Percentiles rank a stretch among this genome's conserved stretches.
Evolutionary conservation across 2,329 filamentous ascomycete genomes (phyloP).

Genomic region (Fonsecaea nubica): DNA sequence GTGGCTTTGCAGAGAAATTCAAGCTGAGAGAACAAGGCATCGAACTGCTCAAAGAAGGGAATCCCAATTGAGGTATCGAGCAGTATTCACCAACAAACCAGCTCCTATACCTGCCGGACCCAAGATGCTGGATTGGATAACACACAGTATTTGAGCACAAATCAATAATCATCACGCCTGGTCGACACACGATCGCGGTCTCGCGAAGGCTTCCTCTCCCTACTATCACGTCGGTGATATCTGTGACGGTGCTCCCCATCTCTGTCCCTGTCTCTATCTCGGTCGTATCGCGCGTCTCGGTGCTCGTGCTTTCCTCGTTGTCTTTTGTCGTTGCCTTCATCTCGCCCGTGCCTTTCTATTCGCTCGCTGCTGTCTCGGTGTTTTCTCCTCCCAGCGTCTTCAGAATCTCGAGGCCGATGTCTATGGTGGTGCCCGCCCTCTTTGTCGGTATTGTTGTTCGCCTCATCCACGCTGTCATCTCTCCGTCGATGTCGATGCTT

Average conservation of each 20-base stretch:
- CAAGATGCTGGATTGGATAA: neutral
- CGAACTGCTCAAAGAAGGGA: conserved; percentile 48
- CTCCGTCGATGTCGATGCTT: conserved; percentile 49
- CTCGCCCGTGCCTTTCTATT: conserved; percentile 8
- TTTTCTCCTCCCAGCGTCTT: conserved; percentile 9
- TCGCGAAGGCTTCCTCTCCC: conserved; percentile 41
- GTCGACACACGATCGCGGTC: conserved; percentile 14
- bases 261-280: conserved; percentile 2
- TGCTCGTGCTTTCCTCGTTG: conserved; percentile 8
- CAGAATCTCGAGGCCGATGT: conserved; percentile 2
- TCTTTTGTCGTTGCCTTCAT: conserved; percentile 12
- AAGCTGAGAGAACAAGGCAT: conserved; percentile 74
- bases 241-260: conserved; percentile 16
- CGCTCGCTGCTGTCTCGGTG: neutral
- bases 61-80: neutral
- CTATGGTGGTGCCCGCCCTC: conserved; percentile 24
- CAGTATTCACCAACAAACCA: neutral
- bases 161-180: conserved; percentile 21
- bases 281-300: conserved; percentile 2
- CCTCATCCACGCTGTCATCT: conserved; percentile 23
- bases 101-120: neutral
- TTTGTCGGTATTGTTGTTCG: neutral
- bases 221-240: conserved; percentile 28
- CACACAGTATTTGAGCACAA: neutral
- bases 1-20: conserved; percentile 54